These are phyloP conservation scores for Umbelopsis ramanniana DNA, from an alignment of 192 early-diverging fungal species.

Conservation along the genomic window DNA sequence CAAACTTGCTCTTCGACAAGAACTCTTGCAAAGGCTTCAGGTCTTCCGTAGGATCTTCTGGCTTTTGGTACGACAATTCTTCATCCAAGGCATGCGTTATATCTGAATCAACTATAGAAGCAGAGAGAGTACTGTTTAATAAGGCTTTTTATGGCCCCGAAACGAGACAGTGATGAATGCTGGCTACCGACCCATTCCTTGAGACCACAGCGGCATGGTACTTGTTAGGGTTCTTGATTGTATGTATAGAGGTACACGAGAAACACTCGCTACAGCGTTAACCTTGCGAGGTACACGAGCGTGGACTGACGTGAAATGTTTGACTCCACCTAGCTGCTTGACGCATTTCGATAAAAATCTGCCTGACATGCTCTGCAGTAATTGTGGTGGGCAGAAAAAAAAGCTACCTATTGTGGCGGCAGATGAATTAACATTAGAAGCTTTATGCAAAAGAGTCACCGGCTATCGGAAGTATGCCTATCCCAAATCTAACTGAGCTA, in stretches of 20 bases:
- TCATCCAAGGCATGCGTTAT: constrained; percentile 16
- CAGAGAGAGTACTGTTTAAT: not conserved
- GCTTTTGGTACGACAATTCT: constrained; percentile 2
- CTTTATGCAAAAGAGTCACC: too few relatives aligned
- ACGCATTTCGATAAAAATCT: not conserved
- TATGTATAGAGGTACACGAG: not conserved
- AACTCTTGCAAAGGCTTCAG: not conserved
- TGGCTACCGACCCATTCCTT: not conserved
- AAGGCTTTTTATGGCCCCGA: not conserved
- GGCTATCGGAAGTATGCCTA: too few relatives aligned
- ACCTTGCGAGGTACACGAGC: not conserved
- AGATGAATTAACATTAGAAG: not conserved
- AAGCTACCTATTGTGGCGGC: not conserved
- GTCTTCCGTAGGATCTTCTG: not conserved
- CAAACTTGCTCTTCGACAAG: not conserved
- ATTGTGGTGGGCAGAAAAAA: not conserved
- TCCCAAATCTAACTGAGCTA: too few relatives aligned
- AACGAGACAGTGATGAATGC: not conserved
- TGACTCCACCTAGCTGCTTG: not conserved
- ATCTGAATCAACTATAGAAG: not conserved
- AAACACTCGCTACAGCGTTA: not conserved
- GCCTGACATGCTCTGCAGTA: not conserved
- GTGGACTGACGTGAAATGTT: not conserved
- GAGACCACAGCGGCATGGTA: not conserved
- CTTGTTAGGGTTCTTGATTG: not conserved